A percentile compares a stretch with the other conserved stretches of the same genome.
These are phyloP conservation scores for Blastobotrys chiropterorum DNA, from an alignment of 805 yeast genomes.

Conservation along the genomic window DNA sequence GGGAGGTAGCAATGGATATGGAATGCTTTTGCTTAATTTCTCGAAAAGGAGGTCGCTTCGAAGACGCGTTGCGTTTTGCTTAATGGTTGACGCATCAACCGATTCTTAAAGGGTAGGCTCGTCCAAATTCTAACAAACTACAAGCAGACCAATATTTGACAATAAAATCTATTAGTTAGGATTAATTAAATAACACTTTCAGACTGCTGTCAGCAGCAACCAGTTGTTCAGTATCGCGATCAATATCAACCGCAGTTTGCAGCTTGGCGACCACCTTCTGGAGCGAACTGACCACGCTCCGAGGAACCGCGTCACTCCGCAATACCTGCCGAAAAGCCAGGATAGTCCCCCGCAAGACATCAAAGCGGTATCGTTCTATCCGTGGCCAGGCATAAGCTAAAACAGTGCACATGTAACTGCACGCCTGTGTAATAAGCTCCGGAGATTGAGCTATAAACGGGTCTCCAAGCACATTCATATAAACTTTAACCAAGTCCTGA, in stretches of 20 bases:
- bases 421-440: conserved; percentile 15
- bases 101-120: no score
- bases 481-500: conserved; percentile 17
- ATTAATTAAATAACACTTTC: no score
- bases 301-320: neutral
- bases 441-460: conserved; percentile 25
- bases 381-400: conserved; percentile 24
- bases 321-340: conserved; percentile 10
- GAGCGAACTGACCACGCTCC: neutral
- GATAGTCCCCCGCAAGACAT: conserved; percentile 22
- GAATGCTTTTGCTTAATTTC: no score
- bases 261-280: neutral
- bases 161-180: no score
- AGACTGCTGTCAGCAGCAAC: neutral
- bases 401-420: conserved; percentile 11
- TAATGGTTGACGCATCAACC: no score
- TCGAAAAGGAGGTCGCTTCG: no score
- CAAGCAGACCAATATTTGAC: no score
- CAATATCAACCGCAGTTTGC: neutral
- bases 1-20: no score
- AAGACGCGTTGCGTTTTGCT: no score
- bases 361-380: conserved; percentile 23
- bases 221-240: neutral
- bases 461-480: conserved; percentile 24
- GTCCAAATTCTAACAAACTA: no score